A percentile compares a stretch with the other conserved stretches of the same genome.
Evolutionary conservation across 345 rosid genomes (phyloP).

Genomic region (Cochlearia excelsa): DNA sequence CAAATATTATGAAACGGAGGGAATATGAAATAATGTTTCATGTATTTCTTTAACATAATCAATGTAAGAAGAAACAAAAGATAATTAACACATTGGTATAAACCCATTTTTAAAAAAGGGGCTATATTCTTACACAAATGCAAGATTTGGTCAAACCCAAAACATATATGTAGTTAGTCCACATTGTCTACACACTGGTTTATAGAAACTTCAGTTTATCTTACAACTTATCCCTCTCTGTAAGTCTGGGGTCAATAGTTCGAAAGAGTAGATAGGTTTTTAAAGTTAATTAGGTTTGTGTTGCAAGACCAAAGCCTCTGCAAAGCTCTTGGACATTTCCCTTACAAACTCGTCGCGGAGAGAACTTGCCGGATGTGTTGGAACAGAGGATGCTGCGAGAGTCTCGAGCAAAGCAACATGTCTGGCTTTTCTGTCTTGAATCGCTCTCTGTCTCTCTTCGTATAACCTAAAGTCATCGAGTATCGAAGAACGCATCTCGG

Average conservation of each 20-base stretch:
- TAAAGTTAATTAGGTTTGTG: slow-evolving; percentile 9
- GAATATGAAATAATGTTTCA: too few relatives aligned
- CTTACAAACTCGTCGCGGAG: slow-evolving; percentile 38
- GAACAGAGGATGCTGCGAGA: slow-evolving; percentile 2
- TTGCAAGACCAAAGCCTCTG: slow-evolving; percentile 49
- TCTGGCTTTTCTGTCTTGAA: slow-evolving; percentile 62
- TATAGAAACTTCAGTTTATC: background rate
- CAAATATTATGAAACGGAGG: too few relatives aligned
- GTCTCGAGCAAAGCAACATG: slow-evolving; percentile 36
- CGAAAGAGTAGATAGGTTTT: slow-evolving; percentile 9
- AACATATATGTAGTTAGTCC: too few relatives aligned
- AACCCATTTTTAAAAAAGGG: too few relatives aligned
- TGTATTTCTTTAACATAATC: too few relatives aligned
- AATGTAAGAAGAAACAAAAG: too few relatives aligned
- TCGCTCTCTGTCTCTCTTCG: slow-evolving; percentile 70
- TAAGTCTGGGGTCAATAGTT: slow-evolving; percentile 11
- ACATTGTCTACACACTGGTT: too few relatives aligned
- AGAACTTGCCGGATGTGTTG: slow-evolving; percentile 28
- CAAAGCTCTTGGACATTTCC: slow-evolving; percentile 59
- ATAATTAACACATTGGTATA: too few relatives aligned
- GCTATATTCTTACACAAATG: too few relatives aligned
- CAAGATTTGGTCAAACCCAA: too few relatives aligned
- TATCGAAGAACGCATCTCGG: slow-evolving; percentile 53
- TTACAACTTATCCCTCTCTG: slow-evolving; percentile 27
- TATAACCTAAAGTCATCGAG: slow-evolving; percentile 76